phyloP scores from a whole-genome alignment of 2,329 filamentous ascomycete genomes.

The Cadophora luteo-olivacea region DNA sequence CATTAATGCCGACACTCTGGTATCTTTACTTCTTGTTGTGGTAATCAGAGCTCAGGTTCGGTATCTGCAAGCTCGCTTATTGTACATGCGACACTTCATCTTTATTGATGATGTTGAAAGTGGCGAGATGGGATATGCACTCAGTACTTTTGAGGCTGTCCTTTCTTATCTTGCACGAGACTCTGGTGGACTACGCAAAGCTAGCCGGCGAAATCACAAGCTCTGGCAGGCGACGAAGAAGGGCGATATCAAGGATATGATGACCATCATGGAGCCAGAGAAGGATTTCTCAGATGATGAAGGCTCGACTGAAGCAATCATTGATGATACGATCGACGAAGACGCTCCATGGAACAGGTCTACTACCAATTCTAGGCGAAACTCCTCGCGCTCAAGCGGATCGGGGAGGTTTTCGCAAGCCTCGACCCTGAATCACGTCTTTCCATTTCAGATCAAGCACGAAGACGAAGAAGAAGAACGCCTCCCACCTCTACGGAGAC shows the following conservation, averaged over 20 bases:
- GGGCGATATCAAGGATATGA: constrained; percentile 79
- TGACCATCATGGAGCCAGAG: constrained; percentile 78
- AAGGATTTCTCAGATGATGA: constrained; percentile 41
- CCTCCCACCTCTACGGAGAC: constrained; percentile 40
- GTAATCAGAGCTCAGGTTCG: constrained; percentile 90
- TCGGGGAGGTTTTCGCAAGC: constrained; percentile 39
- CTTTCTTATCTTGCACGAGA: constrained; percentile 85
- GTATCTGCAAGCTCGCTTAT: constrained; percentile 83
- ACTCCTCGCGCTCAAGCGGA: constrained; percentile 35
- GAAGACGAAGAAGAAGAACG: constrained; percentile 50
- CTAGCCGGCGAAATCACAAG: constrained; percentile 83
- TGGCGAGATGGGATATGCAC: constrained; percentile 92
- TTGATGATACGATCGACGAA: constrained; percentile 55
- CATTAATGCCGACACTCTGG: constrained; percentile 84
- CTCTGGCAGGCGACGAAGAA: constrained; percentile 86
- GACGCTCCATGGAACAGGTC: constrained; percentile 42
- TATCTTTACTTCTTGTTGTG: constrained; percentile 88
- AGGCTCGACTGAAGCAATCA: constrained; percentile 46
- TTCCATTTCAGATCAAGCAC: constrained; percentile 79
- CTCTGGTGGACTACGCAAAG: constrained; percentile 80
- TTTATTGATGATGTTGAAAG: constrained; percentile 98
- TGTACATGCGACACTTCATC: constrained; percentile 97
- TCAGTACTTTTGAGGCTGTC: constrained; percentile 96
- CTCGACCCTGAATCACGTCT: constrained; percentile 76
- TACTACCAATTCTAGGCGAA: constrained; percentile 36